A percentile compares a stretch with the other conserved stretches of the same genome.
phyloP scores from a whole-genome alignment of 2,329 filamentous ascomycete species.

The Cordyceps cateniannulata region DNA sequence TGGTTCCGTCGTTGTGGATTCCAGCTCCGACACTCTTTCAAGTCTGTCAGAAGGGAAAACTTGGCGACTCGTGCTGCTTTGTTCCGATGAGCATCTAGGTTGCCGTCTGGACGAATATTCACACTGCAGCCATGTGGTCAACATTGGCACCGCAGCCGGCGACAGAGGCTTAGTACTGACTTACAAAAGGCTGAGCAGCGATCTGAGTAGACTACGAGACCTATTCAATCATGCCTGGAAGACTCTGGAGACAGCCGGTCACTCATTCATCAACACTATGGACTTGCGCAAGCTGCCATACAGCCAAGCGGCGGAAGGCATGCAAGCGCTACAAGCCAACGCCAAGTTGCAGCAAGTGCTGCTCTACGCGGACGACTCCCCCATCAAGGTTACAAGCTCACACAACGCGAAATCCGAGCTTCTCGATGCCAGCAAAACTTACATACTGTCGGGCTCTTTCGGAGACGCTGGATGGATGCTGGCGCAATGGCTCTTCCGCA shows the following conservation, averaged over 20 bases:
- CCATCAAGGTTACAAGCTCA: not conserved
- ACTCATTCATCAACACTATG: not conserved
- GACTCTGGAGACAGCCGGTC: not conserved
- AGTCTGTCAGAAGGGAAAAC: too few species aligned
- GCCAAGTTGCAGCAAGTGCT: not conserved
- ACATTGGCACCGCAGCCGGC: not conserved
- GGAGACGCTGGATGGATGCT: not conserved
- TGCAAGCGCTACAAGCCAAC: not conserved
- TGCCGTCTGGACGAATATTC: not conserved
- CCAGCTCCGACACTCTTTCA: not conserved
- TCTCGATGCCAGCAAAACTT: not conserved
- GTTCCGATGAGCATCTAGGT: not conserved
- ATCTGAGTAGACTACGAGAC: not conserved
- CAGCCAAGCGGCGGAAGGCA: not conserved
- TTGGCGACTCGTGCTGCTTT: not conserved
- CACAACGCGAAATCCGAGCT: not conserved
- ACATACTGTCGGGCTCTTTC: not conserved
- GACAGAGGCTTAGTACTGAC: not conserved
- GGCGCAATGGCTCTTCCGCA: slow-evolving; percentile 1
- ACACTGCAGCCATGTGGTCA: not conserved
- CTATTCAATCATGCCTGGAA: not conserved
- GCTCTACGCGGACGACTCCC: slow-evolving; percentile 1
- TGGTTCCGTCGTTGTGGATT: not conserved
- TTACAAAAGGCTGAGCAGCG: not conserved
- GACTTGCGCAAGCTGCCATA: not conserved